phyloP scores from a whole-genome alignment of 305 asterid genomes.

The Solanum hybrid region DNA sequence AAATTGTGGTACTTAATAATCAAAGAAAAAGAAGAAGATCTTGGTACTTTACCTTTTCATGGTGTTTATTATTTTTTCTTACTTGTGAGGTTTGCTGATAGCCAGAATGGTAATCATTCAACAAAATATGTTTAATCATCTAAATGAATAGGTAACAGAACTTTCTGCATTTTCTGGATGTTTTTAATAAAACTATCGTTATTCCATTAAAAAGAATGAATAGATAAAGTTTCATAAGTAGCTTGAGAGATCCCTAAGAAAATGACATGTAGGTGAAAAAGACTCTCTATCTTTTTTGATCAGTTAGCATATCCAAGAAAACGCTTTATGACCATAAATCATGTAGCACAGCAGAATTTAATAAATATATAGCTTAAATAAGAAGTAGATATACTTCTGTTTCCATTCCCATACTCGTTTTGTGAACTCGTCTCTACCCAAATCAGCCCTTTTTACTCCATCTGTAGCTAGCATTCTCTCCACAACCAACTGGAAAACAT shows the following conservation, averaged over 20 bases:
- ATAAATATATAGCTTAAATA: background rate
- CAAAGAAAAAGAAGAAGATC: background rate
- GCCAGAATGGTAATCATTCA: background rate
- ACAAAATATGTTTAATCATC: background rate
- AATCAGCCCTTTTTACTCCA: constrained; percentile 82
- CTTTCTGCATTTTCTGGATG: background rate
- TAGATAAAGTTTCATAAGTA: background rate
- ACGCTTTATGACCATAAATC: background rate
- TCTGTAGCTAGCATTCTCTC: constrained; percentile 92
- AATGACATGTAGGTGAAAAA: background rate
- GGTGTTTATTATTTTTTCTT: background rate
- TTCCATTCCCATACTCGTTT: constrained; percentile 97
- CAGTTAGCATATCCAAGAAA: background rate
- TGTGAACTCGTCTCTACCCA: constrained; percentile 88
- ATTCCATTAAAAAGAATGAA: background rate
- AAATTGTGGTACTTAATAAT: background rate
- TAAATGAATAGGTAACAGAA: background rate
- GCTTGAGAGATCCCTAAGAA: background rate
- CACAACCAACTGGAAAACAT: constrained; percentile 75
- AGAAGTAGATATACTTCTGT: constrained; percentile 59
- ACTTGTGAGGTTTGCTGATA: background rate
- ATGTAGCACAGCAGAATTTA: background rate
- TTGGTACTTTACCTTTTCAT: background rate
- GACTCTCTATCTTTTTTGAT: background rate
- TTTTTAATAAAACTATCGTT: background rate